Base-by-base conservation (phyloP, 371 early-diverging fungal genomes). In the Apophysomyces sp. region DNA sequence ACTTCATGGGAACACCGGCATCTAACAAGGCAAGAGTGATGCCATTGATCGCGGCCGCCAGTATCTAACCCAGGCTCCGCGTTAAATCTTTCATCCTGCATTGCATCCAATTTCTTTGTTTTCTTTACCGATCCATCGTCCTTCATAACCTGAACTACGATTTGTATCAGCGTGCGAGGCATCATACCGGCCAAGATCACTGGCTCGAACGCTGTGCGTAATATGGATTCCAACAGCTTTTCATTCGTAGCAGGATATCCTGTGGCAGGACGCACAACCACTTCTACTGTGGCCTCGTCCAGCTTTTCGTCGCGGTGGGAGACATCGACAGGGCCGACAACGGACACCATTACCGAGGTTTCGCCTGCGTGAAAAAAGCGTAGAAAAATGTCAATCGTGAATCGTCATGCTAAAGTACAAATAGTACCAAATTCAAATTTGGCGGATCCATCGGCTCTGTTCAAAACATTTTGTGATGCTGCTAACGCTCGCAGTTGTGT, bases 301-400 rank as follows among this genome's bases (percentile, higher is more conserved):
- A 95, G 65, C 66, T 90, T 85, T 68, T 97, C 98, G 58, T 96
- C 94, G 11, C 90, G 85, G 6, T 92, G 55, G 61, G 81, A 86
- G 36, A 92, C 94, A 55, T 95, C 95, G 16, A 86, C 82, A 0
- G 98, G 98, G 2, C 98, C 98, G 58, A 88, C 85, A 4, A 97
- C 90, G 1, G 93, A 88, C 41, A 90, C 90, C 27, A 96, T 61
- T 0, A 94, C 92, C 0, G 89, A 77, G 2, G 94, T 89, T 58
- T 82, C 74, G 39, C 88, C 92, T 91, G 16, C n/a, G 30, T 7
- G 24, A 40, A 27, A 5, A 16, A 58, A 40, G 16, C 36, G 51
- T 29, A 3, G 58, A 9, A 9, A 53, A 53, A 32, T 32, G 12
- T n/a, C n/a, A n/a, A n/a, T n/a, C n/a, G 37, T 28, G 3, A 3